Evolutionary conservation across 371 early-diverging fungal species (phyloP), one percentile per base, ranked within the genome.

Genomic region (Apophysomyces elegans): DNA sequence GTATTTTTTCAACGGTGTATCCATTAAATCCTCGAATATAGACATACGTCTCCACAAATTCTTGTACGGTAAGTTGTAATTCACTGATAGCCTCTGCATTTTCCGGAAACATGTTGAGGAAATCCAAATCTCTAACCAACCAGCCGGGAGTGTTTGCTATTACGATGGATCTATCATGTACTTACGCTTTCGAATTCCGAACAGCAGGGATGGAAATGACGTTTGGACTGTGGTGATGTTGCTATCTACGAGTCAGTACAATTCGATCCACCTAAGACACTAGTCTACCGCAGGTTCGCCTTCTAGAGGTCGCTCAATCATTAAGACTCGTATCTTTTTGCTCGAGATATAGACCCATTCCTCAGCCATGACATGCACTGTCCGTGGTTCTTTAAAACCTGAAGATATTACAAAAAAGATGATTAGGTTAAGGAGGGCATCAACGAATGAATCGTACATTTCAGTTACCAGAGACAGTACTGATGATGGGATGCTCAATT

Each of bases 31-130:
- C 88, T 26, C 84, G 86, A 45, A 88, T 84, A 62, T 86, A 88
- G 2, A 88, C 85, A 72, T 86, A 88, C 1, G 86, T 83, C 36
- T 83, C 81, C 45, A 79, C 84, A 66, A 88, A 88, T 69, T 88
- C 86, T n/a, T 77, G 76, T 1, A 79, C 77, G 6, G 81, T 73
- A 36, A 68, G 65, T 64, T 78, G 76, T 59, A 86, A 72, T 58
- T 86, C 86, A 36, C 76, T 65, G 16, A 88, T 59, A 1, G 86
- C 78, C 36, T 80, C 75, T n/a, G 69, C 64, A 56, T 84, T 81
- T 61, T 84, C 83, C 36, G 84, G 77, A 47, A 85, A 82, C 65
- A 80, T 78, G 46, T 79, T 79, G 8, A 88, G 66, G 69, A 88
- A 88, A n/a, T 81, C 86, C 46, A 84, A 66, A 72, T 88, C 88